phyloP scores from a whole-genome alignment of 306 rosid species.

The Dryas drummondii region DNA sequence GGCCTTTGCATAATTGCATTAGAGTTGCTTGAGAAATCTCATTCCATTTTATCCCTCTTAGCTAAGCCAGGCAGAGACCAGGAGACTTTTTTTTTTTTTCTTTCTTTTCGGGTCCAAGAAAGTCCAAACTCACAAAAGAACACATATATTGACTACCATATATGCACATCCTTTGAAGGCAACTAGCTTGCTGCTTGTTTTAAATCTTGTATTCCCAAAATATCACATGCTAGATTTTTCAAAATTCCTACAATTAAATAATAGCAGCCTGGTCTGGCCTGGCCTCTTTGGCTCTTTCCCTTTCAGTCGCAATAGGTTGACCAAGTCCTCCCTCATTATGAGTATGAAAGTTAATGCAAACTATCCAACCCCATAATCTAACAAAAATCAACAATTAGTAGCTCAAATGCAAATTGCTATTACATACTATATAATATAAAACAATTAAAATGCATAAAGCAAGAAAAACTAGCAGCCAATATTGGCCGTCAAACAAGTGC shows the following conservation, averaged over 20 bases:
- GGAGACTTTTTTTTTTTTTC: neutral
- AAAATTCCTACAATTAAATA: neutral
- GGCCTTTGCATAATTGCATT: neutral
- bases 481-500: slow-evolving; percentile 28
- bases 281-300: neutral
- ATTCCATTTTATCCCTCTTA: neutral
- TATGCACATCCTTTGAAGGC: neutral
- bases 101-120: neutral
- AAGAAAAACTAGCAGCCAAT: slow-evolving; percentile 30
- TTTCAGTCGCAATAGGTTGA: slow-evolving; percentile 27
- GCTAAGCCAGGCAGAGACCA: neutral
- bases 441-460: neutral
- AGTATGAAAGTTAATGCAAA: neutral
- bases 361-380: neutral
- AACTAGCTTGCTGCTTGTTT: neutral
- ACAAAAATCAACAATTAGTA: neutral
- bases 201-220: neutral
- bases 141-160: slow-evolving; percentile 8
- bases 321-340: neutral
- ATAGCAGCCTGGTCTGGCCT: neutral
- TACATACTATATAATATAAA: neutral
- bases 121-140: slow-evolving; percentile 14
- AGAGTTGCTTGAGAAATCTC: neutral
- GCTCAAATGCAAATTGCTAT: neutral
- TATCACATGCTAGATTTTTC: neutral